phyloP scores from a whole-genome alignment of 208 protist species.

The Herpetomonas samuelpessoai region DNA sequence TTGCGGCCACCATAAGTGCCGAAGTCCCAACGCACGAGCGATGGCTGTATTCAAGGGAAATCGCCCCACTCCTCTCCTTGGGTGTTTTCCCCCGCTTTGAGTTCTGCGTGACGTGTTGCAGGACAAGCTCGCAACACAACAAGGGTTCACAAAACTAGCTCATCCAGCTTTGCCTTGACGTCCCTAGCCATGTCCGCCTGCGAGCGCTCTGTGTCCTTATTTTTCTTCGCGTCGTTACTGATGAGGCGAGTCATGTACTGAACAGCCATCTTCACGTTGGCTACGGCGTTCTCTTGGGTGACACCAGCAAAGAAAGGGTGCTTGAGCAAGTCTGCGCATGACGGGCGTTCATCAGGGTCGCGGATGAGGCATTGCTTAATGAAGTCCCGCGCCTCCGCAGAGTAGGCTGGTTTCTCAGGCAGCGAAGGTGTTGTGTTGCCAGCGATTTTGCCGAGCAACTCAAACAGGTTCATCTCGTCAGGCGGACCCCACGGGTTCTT shows the following conservation, averaged over 20 bases:
- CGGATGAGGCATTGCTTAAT: slow-evolving; percentile 68
- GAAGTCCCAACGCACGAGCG: too few species aligned
- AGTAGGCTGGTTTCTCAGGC: slow-evolving; percentile 57
- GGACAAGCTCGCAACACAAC: too few species aligned
- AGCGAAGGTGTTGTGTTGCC: slow-evolving; percentile 73
- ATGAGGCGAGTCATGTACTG: slow-evolving; percentile 85
- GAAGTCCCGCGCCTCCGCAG: slow-evolving; percentile 69
- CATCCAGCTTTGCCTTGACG: slow-evolving; percentile 69
- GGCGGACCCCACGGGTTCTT: slow-evolving; percentile 86
- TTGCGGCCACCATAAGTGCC: too few species aligned
- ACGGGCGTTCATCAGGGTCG: slow-evolving; percentile 63
- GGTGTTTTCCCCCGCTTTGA: too few species aligned
- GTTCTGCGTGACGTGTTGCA: too few species aligned
- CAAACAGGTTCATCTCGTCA: slow-evolving; percentile 87
- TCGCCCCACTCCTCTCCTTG: too few species aligned
- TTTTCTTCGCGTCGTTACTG: slow-evolving; percentile 74
- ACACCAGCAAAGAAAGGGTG: slow-evolving; percentile 75
- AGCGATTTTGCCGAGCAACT: slow-evolving; percentile 76
- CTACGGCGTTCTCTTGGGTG: slow-evolving; percentile 62
- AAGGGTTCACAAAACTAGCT: slow-evolving; percentile 34
- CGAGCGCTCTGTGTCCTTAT: slow-evolving; percentile 36
- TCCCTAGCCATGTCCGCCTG: slow-evolving; percentile 64
- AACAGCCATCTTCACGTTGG: slow-evolving; percentile 80
- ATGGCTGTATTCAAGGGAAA: too few species aligned
- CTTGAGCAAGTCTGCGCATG: slow-evolving; percentile 66